These are phyloP conservation scores for Cyberlindnera saturnus DNA, from an alignment of 805 yeast genomes.

Conservation along the genomic window DNA sequence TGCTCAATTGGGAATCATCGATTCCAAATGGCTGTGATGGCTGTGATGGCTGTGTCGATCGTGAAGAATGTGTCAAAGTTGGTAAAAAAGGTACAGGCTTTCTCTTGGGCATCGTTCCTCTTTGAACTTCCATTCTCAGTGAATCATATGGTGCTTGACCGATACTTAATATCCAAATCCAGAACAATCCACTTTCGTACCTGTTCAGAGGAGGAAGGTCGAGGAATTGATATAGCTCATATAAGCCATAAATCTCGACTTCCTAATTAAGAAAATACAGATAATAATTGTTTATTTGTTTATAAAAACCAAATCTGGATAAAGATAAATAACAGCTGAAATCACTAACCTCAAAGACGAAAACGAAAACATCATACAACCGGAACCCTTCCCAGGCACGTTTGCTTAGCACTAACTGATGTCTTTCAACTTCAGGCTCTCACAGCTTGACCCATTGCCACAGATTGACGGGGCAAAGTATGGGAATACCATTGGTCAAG, in stretches of 20 bases:
- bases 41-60: too few species aligned
- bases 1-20: not conserved
- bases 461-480: slow-evolving; percentile 37
- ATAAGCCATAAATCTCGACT: slow-evolving; percentile 1
- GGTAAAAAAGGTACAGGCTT: too few species aligned
- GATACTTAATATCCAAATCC: not conserved
- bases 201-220: not conserved
- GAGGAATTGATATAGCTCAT: not conserved
- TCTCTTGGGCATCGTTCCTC: too few species aligned
- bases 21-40: too few species aligned
- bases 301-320: slow-evolving; percentile 2
- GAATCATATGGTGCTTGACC: not conserved
- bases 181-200: not conserved
- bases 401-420: slow-evolving; percentile 3
- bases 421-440: slow-evolving; percentile 28
- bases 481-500: slow-evolving; percentile 57
- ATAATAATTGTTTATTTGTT: not conserved
- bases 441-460: slow-evolving; percentile 45
- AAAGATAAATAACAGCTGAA: slow-evolving; percentile 8
- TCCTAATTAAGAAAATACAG: slow-evolving; percentile 1
- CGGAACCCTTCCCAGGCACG: not conserved
- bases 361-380: not conserved
- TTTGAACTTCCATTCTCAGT: too few species aligned
- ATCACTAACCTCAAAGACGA: not conserved
- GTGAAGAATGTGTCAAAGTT: too few species aligned